Base-by-base conservation (phyloP, 176 grass and related monocot species). In the Musa acuminata region DNA sequence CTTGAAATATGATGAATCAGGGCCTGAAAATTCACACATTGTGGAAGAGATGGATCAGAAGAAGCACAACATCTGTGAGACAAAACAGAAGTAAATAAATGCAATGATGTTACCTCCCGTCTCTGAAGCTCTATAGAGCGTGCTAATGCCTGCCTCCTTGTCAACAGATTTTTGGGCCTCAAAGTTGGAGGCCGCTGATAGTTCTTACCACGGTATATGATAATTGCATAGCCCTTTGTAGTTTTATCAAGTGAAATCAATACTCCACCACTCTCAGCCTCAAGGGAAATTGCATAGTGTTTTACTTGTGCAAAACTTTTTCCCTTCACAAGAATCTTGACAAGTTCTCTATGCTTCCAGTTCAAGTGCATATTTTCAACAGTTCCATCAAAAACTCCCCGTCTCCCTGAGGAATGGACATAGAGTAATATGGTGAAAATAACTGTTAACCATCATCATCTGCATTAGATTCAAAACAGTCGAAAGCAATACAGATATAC, bases 171-270 rank as follows among this genome's bases (percentile, higher is more conserved):
- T 62, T 72, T 78, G 35, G 95, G 88, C 82, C 80, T 98, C 82
- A 93, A 74, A 88, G 86, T 80, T 80, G 77, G 84, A 35, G 88
- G 95, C 13, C 80, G 79, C 70, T 80, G 85, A 64, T 98, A 98
- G 71, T 98, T 98, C 77, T 98, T 93, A 55, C 90, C 94, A 52
- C 89, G 86, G 73, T 91, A 91, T n/a, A 93, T 77, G 72, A 98
- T 82, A 12, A 98, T 91, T 12, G 90, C 84, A 53, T 91, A 91
- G 77, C 95, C 90, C 85, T 98, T 91, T 48, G 84, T 93, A 66
- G 95, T 98, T 80, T 84, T 98, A 80, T 98, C 94, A 9, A 93
- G 82, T 80, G 95, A 93, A 86, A 93, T 89, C 63, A 98, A 85
- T 55, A 98, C 84, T 0, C 90, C 95, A 23, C 84, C 88, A 80